phyloP scores from a whole-genome alignment of 1,139 yeast species.

The Wickerhamiella infanticola region DNA sequence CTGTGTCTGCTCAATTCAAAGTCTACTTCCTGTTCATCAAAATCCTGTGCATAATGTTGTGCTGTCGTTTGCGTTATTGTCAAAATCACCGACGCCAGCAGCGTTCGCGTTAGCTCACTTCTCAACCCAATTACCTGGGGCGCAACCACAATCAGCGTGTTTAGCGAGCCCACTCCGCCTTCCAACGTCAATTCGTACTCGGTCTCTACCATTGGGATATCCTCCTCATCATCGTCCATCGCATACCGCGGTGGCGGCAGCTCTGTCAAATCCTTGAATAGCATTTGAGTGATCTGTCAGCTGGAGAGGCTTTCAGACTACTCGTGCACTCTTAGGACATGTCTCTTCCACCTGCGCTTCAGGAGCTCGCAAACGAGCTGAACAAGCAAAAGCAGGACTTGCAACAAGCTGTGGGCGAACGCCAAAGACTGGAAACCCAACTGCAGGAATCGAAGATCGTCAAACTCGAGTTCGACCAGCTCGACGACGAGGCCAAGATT shows the following conservation, averaged over 20 bases:
- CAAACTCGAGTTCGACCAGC: conserved; percentile 54
- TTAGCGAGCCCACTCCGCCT: background rate
- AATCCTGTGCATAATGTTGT: background rate
- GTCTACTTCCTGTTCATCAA: conserved; percentile 3
- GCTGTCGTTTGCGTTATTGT: background rate
- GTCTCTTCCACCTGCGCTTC: background rate
- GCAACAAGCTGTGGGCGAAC: conserved; percentile 23
- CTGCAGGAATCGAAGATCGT: conserved; percentile 85
- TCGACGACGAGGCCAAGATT: conserved; percentile 52
- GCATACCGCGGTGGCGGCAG: conserved; percentile 41
- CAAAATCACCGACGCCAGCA: conserved; percentile 3
- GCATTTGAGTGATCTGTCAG: conserved; percentile 5
- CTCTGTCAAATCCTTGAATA: conserved; percentile 46
- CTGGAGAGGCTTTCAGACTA: background rate
- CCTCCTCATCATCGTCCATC: conserved; percentile 18
- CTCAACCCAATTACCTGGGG: conserved; percentile 9
- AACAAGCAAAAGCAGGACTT: conserved; percentile 20
- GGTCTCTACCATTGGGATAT: conserved; percentile 27
- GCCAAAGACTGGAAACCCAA: conserved; percentile 49
- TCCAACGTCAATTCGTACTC: conserved; percentile 2
- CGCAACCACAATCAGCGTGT: conserved; percentile 9
- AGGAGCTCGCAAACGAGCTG: conserved; percentile 14
- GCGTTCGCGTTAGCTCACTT: conserved; percentile 3
- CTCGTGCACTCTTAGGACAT: background rate
- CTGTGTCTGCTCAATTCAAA: background rate